Evolutionary conservation across 768 basidiomycete genomes (phyloP), one percentile per base, ranked within the genome.

Genomic region (Galerina sulciceps): DNA sequence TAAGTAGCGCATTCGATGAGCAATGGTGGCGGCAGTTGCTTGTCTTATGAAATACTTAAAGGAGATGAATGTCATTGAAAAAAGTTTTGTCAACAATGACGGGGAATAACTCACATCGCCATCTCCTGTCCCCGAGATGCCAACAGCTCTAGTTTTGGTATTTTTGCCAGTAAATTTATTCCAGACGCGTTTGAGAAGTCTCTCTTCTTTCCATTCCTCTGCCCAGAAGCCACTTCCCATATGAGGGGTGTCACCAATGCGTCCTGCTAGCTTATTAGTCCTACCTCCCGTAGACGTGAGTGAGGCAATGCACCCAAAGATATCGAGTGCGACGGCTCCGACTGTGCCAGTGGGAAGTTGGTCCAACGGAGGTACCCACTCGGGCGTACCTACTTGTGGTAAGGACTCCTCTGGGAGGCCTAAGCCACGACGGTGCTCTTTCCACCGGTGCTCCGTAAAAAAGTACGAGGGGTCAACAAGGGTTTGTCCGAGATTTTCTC

Each of bases 151-250:
- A 10, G 67, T 63, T 13, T 34, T 43, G 22, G 47, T 26, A 38
- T 62, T 57, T 17, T 26, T 57, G 26, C 55, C 40, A 11, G 43
- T 62, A 26, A 66, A 17, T 40, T 53, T 64, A 15, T 49, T 72
- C 81, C 78, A 85, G n/a, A 72, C 59, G 64, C 76, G 63, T 68
- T 60, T 57, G 55, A 69, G 34, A 70, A 67, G 67, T 60, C 71
- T 62, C 63, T 45, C 48, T 34, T 56, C 58, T 54, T 52, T 34
- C 91, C 92, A 94, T 72, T 91, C 86, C 65, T 91, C 91, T 9
- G 91, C 90, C 91, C 91, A 94, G 72, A 88, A 94, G 0, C 92
- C 93, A 11, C 83, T 75, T 4, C 89, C 91, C 84, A 90, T 87
- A 26, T 81, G 70, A 0, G 92, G 91, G 1, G 93, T 94, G 65